phyloP scores from a whole-genome alignment of 345 rosid species.

The Eucalyptus marginata region DNA sequence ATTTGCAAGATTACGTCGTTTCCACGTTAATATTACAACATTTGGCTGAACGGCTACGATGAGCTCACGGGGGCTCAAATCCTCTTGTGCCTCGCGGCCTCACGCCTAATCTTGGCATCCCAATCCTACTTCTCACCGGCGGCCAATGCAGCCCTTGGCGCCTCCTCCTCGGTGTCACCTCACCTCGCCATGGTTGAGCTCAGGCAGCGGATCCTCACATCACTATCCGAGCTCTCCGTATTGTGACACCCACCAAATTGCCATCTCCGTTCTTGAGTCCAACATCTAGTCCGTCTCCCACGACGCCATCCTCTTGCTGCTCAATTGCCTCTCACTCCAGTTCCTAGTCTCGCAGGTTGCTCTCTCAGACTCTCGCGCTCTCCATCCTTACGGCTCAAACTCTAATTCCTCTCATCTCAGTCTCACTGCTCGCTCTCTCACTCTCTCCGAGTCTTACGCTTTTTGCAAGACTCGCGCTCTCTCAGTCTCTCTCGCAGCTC shows the following conservation, averaged over 20 bases:
- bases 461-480: background rate
- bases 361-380: background rate
- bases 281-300: conserved; percentile 51
- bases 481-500: background rate
- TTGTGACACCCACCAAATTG: conserved; percentile 89
- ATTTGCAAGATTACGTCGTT: accelerated
- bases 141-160: background rate
- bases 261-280: conserved; percentile 78
- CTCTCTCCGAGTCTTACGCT: background rate
- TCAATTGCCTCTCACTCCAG: conserved; percentile 49
- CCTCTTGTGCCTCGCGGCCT: background rate
- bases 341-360: background rate
- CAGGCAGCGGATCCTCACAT: conserved; percentile 74
- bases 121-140: background rate
- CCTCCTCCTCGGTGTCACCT: conserved; percentile 51
- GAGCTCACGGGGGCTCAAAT: background rate
- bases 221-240: conserved; percentile 73
- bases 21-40: too few species aligned
- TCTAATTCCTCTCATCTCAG: background rate
- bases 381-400: background rate
- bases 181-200: conserved; percentile 92
- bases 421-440: background rate
- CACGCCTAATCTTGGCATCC: conserved; percentile 17
- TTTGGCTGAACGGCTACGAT: background rate
- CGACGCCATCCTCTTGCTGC: conserved; percentile 76